These are phyloP conservation scores for Phylloporus sp. DNA, from an alignment of 768 basidiomycete genomes.

Conservation along the genomic window DNA sequence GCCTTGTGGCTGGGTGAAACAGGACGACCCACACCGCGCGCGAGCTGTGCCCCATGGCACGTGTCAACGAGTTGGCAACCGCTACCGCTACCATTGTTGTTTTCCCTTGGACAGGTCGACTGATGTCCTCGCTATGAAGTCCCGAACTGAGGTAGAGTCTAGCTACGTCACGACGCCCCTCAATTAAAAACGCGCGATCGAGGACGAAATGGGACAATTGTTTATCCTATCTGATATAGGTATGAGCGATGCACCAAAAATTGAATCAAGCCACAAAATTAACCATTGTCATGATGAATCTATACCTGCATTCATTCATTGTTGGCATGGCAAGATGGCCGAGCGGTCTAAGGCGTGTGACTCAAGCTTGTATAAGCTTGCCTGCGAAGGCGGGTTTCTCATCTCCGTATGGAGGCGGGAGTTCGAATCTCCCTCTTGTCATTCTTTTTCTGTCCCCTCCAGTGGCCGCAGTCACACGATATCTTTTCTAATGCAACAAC, in stretches of 20 bases:
- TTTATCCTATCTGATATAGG: too few relatives aligned
- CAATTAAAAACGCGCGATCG: not conserved
- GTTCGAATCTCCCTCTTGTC: constrained; percentile 35
- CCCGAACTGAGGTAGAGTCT: not conserved
- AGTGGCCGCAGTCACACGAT: too few relatives aligned
- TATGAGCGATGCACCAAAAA: too few relatives aligned
- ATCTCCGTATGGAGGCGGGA: constrained; percentile 29
- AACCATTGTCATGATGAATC: not conserved
- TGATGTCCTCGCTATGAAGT: not conserved
- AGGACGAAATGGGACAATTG: not conserved
- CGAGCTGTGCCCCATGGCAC: not conserved
- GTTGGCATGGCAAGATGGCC: constrained; percentile 48
- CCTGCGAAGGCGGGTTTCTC: constrained; percentile 11
- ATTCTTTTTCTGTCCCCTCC: not conserved
- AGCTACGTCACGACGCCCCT: not conserved
- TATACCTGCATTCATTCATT: too few relatives aligned
- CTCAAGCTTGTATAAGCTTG: constrained; percentile 40
- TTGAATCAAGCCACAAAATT: too few relatives aligned
- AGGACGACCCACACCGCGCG: not conserved
- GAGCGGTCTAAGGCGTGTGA: constrained; percentile 64
- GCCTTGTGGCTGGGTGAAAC: not conserved
- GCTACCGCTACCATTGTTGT: not conserved
- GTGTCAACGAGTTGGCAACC: not conserved
- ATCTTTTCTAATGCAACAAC: too few relatives aligned
- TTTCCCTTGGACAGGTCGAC: not conserved